Evolutionary conservation across 164 flowering plant genomes (phyloP).

Genomic region (Taxillus chinensis): DNA sequence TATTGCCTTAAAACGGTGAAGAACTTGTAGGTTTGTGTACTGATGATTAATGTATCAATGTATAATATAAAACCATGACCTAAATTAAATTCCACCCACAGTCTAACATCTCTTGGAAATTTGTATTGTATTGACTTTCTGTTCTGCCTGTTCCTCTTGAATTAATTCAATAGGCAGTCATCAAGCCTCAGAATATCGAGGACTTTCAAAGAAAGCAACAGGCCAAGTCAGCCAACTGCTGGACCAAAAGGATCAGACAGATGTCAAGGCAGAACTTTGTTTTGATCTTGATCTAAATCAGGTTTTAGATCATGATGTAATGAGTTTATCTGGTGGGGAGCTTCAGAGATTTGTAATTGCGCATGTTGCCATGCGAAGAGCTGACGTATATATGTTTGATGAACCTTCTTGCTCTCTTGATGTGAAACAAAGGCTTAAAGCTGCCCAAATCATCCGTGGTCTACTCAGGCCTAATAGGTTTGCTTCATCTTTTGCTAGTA

Average conservation of each 20-base stretch:
- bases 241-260: slow-evolving; percentile 89
- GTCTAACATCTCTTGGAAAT: too few relatives aligned
- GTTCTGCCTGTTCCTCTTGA: too few relatives aligned
- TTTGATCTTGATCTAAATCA: slow-evolving; percentile 74
- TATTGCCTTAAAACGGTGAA: too few relatives aligned
- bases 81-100: too few relatives aligned
- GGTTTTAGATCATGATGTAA: slow-evolving; percentile 90
- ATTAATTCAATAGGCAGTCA: slow-evolving; percentile 55
- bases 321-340: slow-evolving; percentile 97
- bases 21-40: too few relatives aligned
- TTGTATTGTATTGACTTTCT: too few relatives aligned
- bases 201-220: slow-evolving; percentile 88
- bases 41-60: too few relatives aligned
- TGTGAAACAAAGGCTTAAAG: slow-evolving; percentile 97
- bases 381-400: slow-evolving; percentile 97
- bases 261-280: slow-evolving; percentile 65
- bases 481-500: background rate
- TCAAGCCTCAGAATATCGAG: slow-evolving; percentile 97
- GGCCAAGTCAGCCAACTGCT: slow-evolving; percentile 98
- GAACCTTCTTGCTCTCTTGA: slow-evolving; percentile 99
- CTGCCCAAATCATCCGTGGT: slow-evolving; percentile 89
- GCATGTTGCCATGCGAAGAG: slow-evolving; percentile 85
- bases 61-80: too few relatives aligned
- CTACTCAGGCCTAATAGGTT: slow-evolving; percentile 87
- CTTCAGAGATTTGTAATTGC: slow-evolving; percentile 98